Evolutionary conservation across 139 green algal species (phyloP).

Genomic region (Chlorella sp.): DNA sequence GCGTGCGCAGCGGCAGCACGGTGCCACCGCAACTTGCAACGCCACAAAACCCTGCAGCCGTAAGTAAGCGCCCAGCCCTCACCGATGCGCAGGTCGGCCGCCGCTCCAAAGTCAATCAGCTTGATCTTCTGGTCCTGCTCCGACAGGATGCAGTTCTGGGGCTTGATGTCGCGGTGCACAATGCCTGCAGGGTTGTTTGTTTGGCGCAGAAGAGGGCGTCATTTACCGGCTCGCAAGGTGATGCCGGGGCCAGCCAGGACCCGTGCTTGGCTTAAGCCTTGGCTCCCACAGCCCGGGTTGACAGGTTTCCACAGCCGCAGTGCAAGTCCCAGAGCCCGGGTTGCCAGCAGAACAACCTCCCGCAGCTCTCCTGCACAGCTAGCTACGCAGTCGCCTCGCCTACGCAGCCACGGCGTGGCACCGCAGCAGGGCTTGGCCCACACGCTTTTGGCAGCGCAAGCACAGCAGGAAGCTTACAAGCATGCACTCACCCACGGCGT

Average conservation of each 20-base stretch:
- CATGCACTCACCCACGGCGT: no score
- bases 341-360: background rate
- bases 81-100: constrained; percentile 85
- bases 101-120: constrained; percentile 93
- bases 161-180: constrained; percentile 94
- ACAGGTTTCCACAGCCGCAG: no score
- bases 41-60: background rate
- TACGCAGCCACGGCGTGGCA: no score
- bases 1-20: no score
- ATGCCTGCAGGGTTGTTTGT: constrained; percentile 54
- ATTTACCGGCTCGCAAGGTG: background rate
- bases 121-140: constrained; percentile 71
- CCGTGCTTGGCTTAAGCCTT: no score
- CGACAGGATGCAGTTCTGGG: constrained; percentile 88
- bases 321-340: background rate
- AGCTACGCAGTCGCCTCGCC: no score
- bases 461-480: background rate
- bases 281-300: no score
- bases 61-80: background rate
- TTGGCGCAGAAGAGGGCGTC: background rate
- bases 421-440: no score
- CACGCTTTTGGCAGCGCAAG: no score
- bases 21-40: no score
- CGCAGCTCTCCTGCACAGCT: no score
- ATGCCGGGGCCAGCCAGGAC: no score